Percentiles rank a stretch among this genome's conserved stretches.
Conservation (phyloP, 2,329 filamentous ascomycete species). For the Cercospora beticola region DNA sequence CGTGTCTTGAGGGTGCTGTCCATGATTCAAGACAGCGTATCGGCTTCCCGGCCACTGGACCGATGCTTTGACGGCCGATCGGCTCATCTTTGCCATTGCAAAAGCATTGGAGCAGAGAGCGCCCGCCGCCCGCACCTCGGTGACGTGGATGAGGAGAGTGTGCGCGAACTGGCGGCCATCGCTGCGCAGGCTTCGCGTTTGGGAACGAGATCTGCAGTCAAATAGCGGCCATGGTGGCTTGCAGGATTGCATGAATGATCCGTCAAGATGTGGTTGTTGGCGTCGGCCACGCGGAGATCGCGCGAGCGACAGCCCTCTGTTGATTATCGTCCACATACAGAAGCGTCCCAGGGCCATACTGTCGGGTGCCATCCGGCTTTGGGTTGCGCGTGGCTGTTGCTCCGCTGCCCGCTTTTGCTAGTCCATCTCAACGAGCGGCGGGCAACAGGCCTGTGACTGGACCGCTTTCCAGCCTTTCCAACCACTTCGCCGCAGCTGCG, state of each 20-base stretch:
- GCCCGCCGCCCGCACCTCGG: not conserved
- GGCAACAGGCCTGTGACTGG: not conserved
- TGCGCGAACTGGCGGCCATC: not conserved
- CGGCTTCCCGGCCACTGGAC: not conserved
- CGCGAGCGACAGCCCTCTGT: not conserved
- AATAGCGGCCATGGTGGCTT: not conserved
- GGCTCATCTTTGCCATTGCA: not conserved
- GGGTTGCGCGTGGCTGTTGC: constrained; percentile 6
- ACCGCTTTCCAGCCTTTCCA: not conserved
- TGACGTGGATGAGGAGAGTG: not conserved
- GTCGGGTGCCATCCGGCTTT: not conserved
- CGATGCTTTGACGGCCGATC: not conserved
- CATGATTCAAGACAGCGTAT: not conserved
- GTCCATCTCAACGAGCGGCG: not conserved
- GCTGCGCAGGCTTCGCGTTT: not conserved
- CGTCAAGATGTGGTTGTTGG: not conserved
- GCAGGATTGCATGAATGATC: constrained; percentile 3
- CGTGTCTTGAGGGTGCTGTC: not conserved
- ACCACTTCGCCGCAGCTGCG: not conserved
- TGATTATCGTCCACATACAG: not conserved
- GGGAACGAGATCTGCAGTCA: not conserved
- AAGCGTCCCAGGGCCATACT: not conserved
- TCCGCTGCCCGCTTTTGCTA: constrained; percentile 14
- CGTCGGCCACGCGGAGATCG: not conserved
- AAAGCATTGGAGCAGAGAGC: not conserved